phyloP scores from a whole-genome alignment of 2,329 filamentous ascomycete species.

The Coleophoma eucalyptorum region DNA sequence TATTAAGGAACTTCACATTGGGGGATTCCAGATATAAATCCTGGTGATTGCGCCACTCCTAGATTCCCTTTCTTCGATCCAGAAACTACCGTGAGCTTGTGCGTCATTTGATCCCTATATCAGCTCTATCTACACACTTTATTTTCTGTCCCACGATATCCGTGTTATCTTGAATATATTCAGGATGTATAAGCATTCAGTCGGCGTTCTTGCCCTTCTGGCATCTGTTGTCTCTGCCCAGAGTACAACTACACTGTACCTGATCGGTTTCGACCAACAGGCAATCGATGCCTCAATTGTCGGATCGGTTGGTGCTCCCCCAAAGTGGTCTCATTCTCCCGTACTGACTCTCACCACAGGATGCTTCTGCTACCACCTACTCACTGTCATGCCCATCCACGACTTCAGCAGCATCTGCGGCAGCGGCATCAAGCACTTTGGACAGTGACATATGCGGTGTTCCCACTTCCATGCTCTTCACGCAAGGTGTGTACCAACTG shows the following conservation, averaged over 20 bases:
- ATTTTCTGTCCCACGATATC: too few relatives aligned
- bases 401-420: too few relatives aligned
- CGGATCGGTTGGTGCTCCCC: conserved; percentile 8
- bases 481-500: conserved; percentile 9
- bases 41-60: too few relatives aligned
- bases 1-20: too few relatives aligned
- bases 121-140: too few relatives aligned
- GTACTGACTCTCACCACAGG: conserved; percentile 1
- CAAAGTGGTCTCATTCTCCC: background rate
- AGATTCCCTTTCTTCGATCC: too few relatives aligned
- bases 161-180: background rate
- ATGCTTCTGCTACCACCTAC: conserved; percentile 15
- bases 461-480: conserved; percentile 16
- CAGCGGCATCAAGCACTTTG: background rate
- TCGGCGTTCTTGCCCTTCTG: background rate
- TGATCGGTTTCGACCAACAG: background rate
- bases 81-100: too few relatives aligned
- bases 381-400: conserved; percentile 6
- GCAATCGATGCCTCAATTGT: conserved; percentile 2
- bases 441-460: conserved; percentile 9
- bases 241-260: background rate
- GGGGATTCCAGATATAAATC: too few relatives aligned
- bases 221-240: background rate
- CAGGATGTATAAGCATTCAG: background rate
- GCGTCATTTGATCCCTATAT: too few relatives aligned